phyloP scores from a whole-genome alignment of 2,329 filamentous ascomycete species.

The Colletotrichum sp. region DNA sequence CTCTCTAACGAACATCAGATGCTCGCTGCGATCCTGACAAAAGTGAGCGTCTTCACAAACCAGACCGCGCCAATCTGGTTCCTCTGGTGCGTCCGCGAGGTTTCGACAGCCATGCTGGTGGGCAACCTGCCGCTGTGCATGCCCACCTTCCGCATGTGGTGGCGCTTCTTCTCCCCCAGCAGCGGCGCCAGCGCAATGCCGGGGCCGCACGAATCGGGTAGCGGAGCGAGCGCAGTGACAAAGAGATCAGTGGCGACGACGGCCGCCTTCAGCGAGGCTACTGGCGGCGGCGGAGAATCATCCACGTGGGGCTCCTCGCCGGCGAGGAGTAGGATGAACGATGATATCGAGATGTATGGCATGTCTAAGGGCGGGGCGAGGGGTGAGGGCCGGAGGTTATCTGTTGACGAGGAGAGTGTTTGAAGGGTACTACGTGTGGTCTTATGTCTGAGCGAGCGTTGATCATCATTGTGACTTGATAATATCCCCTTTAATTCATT shows the following conservation, averaged over 20 bases:
- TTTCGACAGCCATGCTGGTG: slow-evolving; percentile 17
- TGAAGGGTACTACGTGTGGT: accelerated
- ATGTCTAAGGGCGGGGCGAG: neutral
- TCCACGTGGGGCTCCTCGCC: neutral
- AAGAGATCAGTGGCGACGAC: neutral
- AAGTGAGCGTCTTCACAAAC: slow-evolving; percentile 6
- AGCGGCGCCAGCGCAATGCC: neutral
- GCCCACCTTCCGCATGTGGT: neutral
- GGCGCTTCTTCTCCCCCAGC: neutral
- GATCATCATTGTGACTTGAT: neutral
- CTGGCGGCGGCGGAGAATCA: neutral
- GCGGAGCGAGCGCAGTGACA: neutral
- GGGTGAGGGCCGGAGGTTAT: neutral
- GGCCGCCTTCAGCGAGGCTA: neutral
- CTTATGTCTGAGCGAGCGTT: neutral
- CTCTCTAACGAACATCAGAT: neutral
- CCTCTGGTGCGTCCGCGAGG: slow-evolving; percentile 16
- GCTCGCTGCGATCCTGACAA: slow-evolving; percentile 8
- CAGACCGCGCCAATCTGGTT: slow-evolving; percentile 6
- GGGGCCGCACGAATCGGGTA: neutral
- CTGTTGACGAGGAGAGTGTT: neutral
- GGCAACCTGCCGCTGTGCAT: slow-evolving; percentile 16
- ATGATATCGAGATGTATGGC: neutral
- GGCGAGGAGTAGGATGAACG: neutral
- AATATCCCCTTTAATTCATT: neutral